A percentile compares a stretch with the other conserved stretches of the same genome.
phyloP scores from a whole-genome alignment of 495 filamentous ascomycete species.

The Cudoniella acicularis region DNA sequence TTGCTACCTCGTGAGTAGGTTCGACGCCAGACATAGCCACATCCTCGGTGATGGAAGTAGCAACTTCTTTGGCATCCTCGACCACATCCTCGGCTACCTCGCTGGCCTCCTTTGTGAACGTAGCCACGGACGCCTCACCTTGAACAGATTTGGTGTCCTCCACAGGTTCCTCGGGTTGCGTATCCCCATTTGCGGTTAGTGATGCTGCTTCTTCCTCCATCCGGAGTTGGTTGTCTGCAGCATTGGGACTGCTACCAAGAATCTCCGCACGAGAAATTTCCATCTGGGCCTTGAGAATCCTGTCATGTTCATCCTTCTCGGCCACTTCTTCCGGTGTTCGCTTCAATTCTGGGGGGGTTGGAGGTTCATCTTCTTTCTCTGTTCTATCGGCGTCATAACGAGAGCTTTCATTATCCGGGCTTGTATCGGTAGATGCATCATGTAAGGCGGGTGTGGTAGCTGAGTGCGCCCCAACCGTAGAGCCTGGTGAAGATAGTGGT shows the following conservation, averaged over 20 bases:
- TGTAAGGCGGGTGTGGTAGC: conserved; percentile 36
- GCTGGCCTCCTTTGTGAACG: conserved; percentile 13
- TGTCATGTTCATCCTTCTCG: conserved; percentile 38
- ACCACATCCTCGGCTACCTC: conserved; percentile 15
- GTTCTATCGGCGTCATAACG: conserved; percentile 31
- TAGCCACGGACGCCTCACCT: background rate
- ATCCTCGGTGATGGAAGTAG: conserved; percentile 7
- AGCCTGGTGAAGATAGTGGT: conserved; percentile 39
- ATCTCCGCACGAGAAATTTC: conserved; percentile 32
- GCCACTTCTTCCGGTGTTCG: conserved; percentile 26
- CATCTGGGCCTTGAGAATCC: conserved; percentile 31
- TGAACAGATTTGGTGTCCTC: background rate
- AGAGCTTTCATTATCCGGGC: conserved; percentile 48
- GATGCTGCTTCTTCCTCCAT: conserved; percentile 18
- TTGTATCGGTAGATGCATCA: conserved; percentile 47
- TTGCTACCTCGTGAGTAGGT: background rate
- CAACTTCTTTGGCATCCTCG: conserved; percentile 20
- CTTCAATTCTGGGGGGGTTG: conserved; percentile 26
- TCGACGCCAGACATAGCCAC: conserved; percentile 4
- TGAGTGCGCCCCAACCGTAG: conserved; percentile 36
- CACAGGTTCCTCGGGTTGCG: background rate
- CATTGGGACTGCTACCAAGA: conserved; percentile 26
- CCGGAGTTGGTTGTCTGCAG: conserved; percentile 32
- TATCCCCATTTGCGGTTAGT: background rate
- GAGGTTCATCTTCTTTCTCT: conserved; percentile 20